These are phyloP conservation scores for Farysia itapuensis DNA, from an alignment of 1,284 basidiomycete species.

Conservation along the genomic window DNA sequence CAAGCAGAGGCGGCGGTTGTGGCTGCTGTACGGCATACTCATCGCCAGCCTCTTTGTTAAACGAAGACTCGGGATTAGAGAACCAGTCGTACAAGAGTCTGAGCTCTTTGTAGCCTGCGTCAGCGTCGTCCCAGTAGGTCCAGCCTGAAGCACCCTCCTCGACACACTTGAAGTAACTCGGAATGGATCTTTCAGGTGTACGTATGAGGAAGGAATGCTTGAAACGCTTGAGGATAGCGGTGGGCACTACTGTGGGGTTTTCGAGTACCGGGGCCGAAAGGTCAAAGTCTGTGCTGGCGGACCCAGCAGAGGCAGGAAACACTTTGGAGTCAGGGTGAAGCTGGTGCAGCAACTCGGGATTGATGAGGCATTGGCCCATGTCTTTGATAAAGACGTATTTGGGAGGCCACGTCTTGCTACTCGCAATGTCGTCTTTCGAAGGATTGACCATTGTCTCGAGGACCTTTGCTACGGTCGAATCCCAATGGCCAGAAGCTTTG, in stretches of 20 bases:
- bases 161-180: conserved; percentile 54
- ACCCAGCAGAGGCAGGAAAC: conserved; percentile 23
- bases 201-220: conserved; percentile 56
- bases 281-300: conserved; percentile 6
- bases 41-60: conserved; percentile 37
- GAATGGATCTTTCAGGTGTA: conserved; percentile 52
- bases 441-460: conserved; percentile 34
- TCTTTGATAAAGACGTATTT: conserved; percentile 55
- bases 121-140: conserved; percentile 53
- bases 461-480: conserved; percentile 34
- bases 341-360: conserved; percentile 27
- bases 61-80: conserved; percentile 45
- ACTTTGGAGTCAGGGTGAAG: conserved; percentile 48
- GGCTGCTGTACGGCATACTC: conserved; percentile 31
- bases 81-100: conserved; percentile 54
- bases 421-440: conserved; percentile 19
- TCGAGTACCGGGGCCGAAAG: conserved; percentile 27
- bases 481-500: conserved; percentile 27
- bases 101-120: conserved; percentile 50
- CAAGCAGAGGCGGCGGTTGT: conserved; percentile 47
- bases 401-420: conserved; percentile 22
- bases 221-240: conserved; percentile 47
- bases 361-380: conserved; percentile 55
- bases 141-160: conserved; percentile 54
- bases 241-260: conserved; percentile 58